Conservation (phyloP, 108 stramenopile genomes). For the Fragilariopsis cylindrus region DNA sequence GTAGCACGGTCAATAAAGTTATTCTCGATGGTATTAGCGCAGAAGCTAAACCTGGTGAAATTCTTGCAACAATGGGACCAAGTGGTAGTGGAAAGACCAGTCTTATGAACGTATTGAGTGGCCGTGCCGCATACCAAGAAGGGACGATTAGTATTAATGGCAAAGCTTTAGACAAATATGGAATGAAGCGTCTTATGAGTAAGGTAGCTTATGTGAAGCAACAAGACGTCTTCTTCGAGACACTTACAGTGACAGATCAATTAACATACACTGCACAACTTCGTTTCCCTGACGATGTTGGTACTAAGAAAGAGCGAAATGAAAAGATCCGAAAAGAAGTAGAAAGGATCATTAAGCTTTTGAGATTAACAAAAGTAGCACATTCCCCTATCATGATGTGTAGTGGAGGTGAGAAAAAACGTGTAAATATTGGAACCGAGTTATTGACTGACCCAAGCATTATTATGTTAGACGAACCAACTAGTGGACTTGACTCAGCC, state of each 20-base stretch:
- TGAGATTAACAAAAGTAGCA: conserved; percentile 56
- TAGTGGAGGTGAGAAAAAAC: conserved; percentile 48
- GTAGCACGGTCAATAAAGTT: conserved; percentile 9
- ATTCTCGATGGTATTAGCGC: conserved; percentile 61
- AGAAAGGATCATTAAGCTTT: conserved; percentile 44
- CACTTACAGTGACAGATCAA: conserved; percentile 80
- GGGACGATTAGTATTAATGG: conserved; percentile 58
- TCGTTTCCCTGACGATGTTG: conserved; percentile 57
- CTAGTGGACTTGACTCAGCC: conserved; percentile 68
- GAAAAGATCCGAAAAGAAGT: conserved; percentile 53
- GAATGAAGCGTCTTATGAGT: conserved; percentile 38
- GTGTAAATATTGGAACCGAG: conserved; percentile 69
- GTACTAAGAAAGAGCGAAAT: conserved; percentile 1
- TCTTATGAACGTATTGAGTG: conserved; percentile 53
- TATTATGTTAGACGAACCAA: conserved; percentile 83
- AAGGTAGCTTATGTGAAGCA: conserved; percentile 80
- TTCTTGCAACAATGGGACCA: conserved; percentile 66
- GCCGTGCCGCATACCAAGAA: conserved; percentile 38
- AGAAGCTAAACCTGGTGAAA: conserved; percentile 50
- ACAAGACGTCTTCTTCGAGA: conserved; percentile 70
- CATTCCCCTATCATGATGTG: conserved; percentile 62
- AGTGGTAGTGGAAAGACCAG: conserved; percentile 59
- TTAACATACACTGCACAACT: conserved; percentile 71
- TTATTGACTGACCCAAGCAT: conserved; percentile 67
- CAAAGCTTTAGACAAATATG: conserved; percentile 28